A percentile compares a stretch with the other conserved stretches of the same genome.
Conservation (phyloP, 1,139 yeast genomes). For the Spathaspora jeffriesii region DNA sequence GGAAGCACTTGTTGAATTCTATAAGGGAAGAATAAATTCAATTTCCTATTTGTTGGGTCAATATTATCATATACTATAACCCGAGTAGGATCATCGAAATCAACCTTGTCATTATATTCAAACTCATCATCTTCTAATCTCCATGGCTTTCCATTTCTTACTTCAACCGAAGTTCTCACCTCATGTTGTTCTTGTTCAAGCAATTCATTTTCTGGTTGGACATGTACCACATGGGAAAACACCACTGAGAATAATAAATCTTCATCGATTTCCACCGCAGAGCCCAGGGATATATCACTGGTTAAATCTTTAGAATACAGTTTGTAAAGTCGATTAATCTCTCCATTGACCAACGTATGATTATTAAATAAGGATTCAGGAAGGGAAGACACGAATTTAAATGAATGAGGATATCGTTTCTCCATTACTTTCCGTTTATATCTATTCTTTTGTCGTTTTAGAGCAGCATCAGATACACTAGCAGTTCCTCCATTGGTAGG, state of each 20-base stretch:
- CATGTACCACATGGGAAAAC: slow-evolving; percentile 27
- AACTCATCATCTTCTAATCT: slow-evolving; percentile 30
- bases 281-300: slow-evolving; percentile 23
- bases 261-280: slow-evolving; percentile 38
- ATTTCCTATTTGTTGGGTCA: slow-evolving; percentile 18
- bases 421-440: slow-evolving; percentile 32
- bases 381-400: slow-evolving; percentile 33
- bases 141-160: slow-evolving; percentile 48
- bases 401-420: slow-evolving; percentile 37
- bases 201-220: slow-evolving; percentile 10
- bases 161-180: slow-evolving; percentile 31
- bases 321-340: slow-evolving; percentile 25
- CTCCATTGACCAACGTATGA: slow-evolving; percentile 32
- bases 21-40: slow-evolving; percentile 39
- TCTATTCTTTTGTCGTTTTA: slow-evolving; percentile 35
- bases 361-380: slow-evolving; percentile 38
- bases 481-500: slow-evolving; percentile 9
- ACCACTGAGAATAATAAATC: slow-evolving; percentile 40
- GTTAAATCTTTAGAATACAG: slow-evolving; percentile 20
- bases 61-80: slow-evolving; percentile 33
- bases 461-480: slow-evolving; percentile 31
- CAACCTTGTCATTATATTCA: slow-evolving; percentile 30
- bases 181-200: slow-evolving; percentile 7
- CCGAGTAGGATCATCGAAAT: slow-evolving; percentile 47
- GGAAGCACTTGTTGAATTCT: slow-evolving; percentile 45